These are phyloP conservation scores for Dendrobium nobile DNA, from an alignment of 106 monocot genomes.

Conservation along the genomic window DNA sequence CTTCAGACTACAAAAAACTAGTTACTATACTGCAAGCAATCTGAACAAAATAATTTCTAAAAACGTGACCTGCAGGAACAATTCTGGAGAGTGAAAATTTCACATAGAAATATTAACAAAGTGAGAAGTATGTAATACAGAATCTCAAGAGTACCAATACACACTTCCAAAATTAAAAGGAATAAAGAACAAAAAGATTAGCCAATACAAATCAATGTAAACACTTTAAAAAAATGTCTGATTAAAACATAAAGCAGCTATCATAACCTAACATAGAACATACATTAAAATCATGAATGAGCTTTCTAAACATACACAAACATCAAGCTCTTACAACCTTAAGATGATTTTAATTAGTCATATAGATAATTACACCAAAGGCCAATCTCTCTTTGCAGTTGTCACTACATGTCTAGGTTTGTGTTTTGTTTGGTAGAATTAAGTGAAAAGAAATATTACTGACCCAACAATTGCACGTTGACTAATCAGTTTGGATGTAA, in stretches of 20 bases:
- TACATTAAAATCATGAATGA: too few relatives aligned
- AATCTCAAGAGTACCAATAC: background rate
- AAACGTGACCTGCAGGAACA: background rate
- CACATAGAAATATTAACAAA: background rate
- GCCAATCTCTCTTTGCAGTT: background rate
- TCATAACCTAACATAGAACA: background rate
- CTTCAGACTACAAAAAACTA: background rate
- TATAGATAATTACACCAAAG: background rate
- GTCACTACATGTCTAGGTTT: background rate
- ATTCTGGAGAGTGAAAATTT: background rate
- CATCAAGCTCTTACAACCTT: background rate
- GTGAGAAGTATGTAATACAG: background rate
- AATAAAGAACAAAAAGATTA: background rate
- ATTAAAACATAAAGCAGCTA: conserved; percentile 1
- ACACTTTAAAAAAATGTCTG: background rate
- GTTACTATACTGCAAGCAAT: background rate
- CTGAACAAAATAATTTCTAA: background rate
- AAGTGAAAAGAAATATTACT: background rate
- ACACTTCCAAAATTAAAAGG: background rate
- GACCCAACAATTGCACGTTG: background rate
- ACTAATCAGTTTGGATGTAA: background rate
- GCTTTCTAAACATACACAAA: too few relatives aligned
- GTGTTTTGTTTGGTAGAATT: background rate
- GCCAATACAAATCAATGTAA: background rate
- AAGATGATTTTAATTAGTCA: background rate